Evolutionary conservation across 2,329 filamentous ascomycete species (phyloP).

Genomic region (Diaporthe eres): DNA sequence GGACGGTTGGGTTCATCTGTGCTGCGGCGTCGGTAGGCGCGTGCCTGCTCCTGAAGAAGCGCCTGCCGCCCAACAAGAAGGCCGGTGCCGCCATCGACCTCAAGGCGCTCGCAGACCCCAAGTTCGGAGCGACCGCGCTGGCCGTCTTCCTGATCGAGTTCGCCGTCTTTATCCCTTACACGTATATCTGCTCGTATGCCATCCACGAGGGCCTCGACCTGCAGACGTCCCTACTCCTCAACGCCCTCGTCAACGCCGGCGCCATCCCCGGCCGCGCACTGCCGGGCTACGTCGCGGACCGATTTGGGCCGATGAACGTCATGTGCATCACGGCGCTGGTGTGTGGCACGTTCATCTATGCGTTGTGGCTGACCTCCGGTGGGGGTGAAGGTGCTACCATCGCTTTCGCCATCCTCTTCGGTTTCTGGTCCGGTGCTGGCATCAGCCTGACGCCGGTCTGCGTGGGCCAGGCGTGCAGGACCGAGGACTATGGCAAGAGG

Average conservation of each 20-base stretch:
- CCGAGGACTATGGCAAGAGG: conserved; percentile 85
- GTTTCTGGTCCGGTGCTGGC: conserved; percentile 84
- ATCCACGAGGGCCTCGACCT: conserved; percentile 79
- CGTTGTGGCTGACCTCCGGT: conserved; percentile 81
- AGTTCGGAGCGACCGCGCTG: conserved; percentile 75
- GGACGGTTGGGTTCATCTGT: conserved; percentile 64
- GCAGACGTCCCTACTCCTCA: conserved; percentile 73
- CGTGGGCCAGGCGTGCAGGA: conserved; percentile 84
- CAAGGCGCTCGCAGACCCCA: conserved; percentile 72
- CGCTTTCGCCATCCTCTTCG: conserved; percentile 82
- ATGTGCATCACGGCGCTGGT: conserved; percentile 80
- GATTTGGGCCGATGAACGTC: conserved; percentile 87
- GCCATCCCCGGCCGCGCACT: conserved; percentile 84
- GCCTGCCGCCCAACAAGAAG: conserved; percentile 72
- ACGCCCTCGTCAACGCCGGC: conserved; percentile 80
- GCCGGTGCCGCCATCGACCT: conserved; percentile 75
- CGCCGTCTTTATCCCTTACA: conserved; percentile 83
- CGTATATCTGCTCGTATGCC: conserved; percentile 85
- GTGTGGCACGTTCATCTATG: conserved; percentile 73
- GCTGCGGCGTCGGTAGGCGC: conserved; percentile 59
- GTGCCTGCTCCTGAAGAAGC: conserved; percentile 67
- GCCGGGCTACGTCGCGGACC: conserved; percentile 84
- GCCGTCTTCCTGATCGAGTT: conserved; percentile 82
- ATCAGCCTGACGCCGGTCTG: conserved; percentile 89
- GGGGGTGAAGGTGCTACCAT: conserved; percentile 73